These are phyloP conservation scores for Mollisia scopiformis DNA, from an alignment of 2,329 filamentous ascomycete genomes.

Conservation along the genomic window DNA sequence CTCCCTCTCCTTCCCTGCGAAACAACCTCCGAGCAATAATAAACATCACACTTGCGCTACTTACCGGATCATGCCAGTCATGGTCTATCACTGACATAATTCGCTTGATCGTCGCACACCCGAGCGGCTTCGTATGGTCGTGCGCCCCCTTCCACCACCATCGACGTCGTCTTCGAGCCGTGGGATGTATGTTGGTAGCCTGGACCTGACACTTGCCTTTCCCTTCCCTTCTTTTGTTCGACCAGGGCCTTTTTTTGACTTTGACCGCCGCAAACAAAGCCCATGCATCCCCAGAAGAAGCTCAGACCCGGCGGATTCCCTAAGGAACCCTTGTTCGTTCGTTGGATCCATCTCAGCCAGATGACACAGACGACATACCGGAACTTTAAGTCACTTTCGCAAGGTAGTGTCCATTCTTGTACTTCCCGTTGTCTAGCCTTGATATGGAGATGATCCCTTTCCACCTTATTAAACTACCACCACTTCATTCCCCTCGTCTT, in stretches of 20 bases:
- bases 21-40: slow-evolving; percentile 9
- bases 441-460: slow-evolving; percentile 32
- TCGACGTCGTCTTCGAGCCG: slow-evolving; percentile 31
- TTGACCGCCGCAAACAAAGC: slow-evolving; percentile 36
- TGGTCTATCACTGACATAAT: slow-evolving; percentile 18
- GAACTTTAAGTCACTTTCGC: slow-evolving; percentile 35
- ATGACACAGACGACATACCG: slow-evolving; percentile 41
- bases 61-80: slow-evolving; percentile 2
- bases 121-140: slow-evolving; percentile 11
- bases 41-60: too few species aligned
- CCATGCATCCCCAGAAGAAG: slow-evolving; percentile 36
- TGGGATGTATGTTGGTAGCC: slow-evolving; percentile 29
- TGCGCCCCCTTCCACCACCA: slow-evolving; percentile 23
- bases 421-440: slow-evolving; percentile 36
- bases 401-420: slow-evolving; percentile 36
- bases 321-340: slow-evolving; percentile 29
- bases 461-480: slow-evolving; percentile 25
- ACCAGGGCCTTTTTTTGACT: slow-evolving; percentile 35
- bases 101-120: slow-evolving; percentile 31
- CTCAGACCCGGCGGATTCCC: slow-evolving; percentile 34
- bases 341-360: slow-evolving; percentile 34
- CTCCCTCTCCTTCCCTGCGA: neutral
- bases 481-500: slow-evolving; percentile 20
- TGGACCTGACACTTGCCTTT: slow-evolving; percentile 29
- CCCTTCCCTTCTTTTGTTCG: slow-evolving; percentile 31